Percentiles rank a stretch among this genome's conserved stretches.
These are phyloP conservation scores for Centaurea solstitialis DNA, from an alignment of 129 eudicot species.

Conservation along the genomic window DNA sequence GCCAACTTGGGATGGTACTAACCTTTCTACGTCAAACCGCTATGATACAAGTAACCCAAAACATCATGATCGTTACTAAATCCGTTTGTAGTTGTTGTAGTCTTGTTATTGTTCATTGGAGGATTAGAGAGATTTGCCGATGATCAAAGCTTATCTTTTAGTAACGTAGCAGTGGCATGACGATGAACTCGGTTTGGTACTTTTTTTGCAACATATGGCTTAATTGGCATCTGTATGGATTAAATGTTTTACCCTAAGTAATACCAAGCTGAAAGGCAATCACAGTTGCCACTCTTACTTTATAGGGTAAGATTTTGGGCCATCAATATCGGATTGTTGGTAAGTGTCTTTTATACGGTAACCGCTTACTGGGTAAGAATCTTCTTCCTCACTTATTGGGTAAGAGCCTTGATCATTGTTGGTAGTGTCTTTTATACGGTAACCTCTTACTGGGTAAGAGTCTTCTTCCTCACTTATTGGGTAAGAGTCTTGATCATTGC, in stretches of 20 bases:
- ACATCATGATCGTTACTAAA: constrained; percentile 24
- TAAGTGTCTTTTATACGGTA: neutral
- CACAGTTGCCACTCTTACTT: neutral
- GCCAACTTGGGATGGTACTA: constrained; percentile 48
- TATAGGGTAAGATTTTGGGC: too few species aligned
- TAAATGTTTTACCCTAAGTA: neutral
- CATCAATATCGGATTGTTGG: neutral
- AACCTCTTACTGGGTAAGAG: too few species aligned
- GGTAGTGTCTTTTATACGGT: neutral
- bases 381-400: too few species aligned
- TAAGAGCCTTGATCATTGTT: neutral
- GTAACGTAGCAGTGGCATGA: neutral
- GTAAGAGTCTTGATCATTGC: too few species aligned
- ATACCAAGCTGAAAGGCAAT: neutral
- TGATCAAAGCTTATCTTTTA: neutral
- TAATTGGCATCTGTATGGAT: neutral
- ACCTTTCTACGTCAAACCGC: constrained; percentile 43
- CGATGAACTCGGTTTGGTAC: neutral
- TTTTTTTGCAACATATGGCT: neutral
- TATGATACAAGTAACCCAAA: constrained; percentile 21
- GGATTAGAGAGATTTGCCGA: neutral
- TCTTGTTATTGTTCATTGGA: constrained; percentile 14
- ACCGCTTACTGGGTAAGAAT: too few species aligned
- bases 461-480: too few species aligned
- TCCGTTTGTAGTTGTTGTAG: neutral